Conservation (phyloP, 1,284 basidiomycete species). For the Ustilago loliicola region DNA sequence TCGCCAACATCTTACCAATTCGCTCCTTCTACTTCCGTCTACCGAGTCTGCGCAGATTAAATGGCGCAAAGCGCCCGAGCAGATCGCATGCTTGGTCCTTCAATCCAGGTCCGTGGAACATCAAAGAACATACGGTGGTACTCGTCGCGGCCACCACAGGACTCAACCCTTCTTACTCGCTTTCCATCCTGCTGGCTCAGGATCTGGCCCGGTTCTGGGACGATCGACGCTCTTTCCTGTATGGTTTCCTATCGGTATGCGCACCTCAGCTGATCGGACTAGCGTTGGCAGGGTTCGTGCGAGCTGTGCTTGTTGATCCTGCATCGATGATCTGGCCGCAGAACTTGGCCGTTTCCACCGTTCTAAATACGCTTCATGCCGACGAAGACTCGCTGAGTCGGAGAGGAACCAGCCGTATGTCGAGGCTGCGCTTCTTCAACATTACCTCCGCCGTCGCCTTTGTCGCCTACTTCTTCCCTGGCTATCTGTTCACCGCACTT, state of each 20-base stretch:
- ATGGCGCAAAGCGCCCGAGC: not conserved
- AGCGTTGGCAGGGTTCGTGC: slow-evolving; percentile 56
- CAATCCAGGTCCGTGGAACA: slow-evolving; percentile 66
- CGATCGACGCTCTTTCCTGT: slow-evolving; percentile 68
- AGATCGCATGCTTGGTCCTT: slow-evolving; percentile 34
- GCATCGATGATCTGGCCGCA: slow-evolving; percentile 66
- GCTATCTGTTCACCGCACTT: slow-evolving; percentile 62
- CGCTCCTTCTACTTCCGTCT: slow-evolving; percentile 31
- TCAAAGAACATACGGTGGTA: slow-evolving; percentile 67
- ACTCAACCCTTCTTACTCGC: slow-evolving; percentile 69
- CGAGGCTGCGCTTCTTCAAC: slow-evolving; percentile 52
- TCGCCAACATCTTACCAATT: slow-evolving; percentile 55
- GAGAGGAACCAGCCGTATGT: slow-evolving; percentile 72
- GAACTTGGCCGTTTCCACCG: slow-evolving; percentile 56
- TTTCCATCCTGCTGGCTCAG: slow-evolving; percentile 75
- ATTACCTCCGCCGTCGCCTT: slow-evolving; percentile 72
- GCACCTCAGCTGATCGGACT: slow-evolving; percentile 72
- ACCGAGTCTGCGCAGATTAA: slow-evolving; percentile 8
- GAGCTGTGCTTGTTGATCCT: slow-evolving; percentile 58
- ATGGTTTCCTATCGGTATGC: slow-evolving; percentile 71
- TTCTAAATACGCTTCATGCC: slow-evolving; percentile 64
- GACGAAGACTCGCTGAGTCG: slow-evolving; percentile 29
- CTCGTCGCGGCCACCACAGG: slow-evolving; percentile 45
- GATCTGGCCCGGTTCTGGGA: slow-evolving; percentile 69
- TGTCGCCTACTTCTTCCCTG: slow-evolving; percentile 78